Evolutionary conservation across 192 early-diverging fungal species (phyloP), one percentile per base, ranked within the genome.

Genomic region (Coemansia sp.): DNA sequence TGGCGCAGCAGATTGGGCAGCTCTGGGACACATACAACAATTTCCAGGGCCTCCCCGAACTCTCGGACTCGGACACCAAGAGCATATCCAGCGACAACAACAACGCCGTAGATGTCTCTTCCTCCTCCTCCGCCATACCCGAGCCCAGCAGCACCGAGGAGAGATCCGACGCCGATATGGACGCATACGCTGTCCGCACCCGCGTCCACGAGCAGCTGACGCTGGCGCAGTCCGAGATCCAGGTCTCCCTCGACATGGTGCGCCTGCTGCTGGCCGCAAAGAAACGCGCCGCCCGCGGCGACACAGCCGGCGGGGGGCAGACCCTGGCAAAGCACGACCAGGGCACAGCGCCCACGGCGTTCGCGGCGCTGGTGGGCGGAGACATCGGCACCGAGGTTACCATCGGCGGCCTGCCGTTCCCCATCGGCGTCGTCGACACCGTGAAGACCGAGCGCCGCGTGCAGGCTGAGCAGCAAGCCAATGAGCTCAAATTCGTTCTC

Each of bases 181-280:
- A 82, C 24, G 79, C 79, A 3, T 77, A 70, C 11, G 69, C 51
- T 6, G 79, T 82, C 11, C 70, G 75, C 10, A 62, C 71, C 34
- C 31, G 65, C 3, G 75, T 82, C 13, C 74, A 82, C 51, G 74
- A 77, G 62, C 53, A 66, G 27, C 50, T 82, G 71, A 53, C 62
- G 4, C 29, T 76, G 59, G 79, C 79, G 7, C 79, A 82, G 48
- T 77, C 75, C 13, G 79, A 82, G 64, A 74, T 82, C 42, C 70
- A 76, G 33, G 79, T 82, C 1, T 69, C 79, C 10, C 48, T 82
- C 62, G 79, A 82, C 10, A 60, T 82, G 59, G 79, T 82, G 53
- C 74, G 74, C 14, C 69, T 82, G 35, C 39, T 82, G 39, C 57
- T 82, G 57, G 75, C 79, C 2, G 75, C 71, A 48, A 73, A 77